Evolutionary conservation across 2,329 filamentous ascomycete genomes (phyloP), one percentile per base, ranked within the genome.

Genomic region (Lachnellula hyalina): DNA sequence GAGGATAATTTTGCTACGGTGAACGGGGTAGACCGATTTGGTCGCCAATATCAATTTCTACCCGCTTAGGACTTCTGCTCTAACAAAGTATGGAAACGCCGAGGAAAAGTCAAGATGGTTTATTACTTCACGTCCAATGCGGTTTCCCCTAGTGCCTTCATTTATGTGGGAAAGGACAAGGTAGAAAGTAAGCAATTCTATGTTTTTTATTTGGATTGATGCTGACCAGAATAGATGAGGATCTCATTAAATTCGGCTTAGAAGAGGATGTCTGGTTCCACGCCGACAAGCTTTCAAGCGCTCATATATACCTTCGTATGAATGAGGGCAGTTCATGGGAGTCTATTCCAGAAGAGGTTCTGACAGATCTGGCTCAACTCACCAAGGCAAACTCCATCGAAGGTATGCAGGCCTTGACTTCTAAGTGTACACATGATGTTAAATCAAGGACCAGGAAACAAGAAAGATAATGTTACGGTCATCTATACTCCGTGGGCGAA

Each of bases 381-480:
- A 99, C 94, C 54, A 99, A 99, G 75, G 94, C 94, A 59, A 99
- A 99, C 75, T 96, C 91, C 55, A 99, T 99, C 65, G 94, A 99
- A 77, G 94, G 89, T 87, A 67, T 58, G 71, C 23, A 36, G 32
- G 47, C 28, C 8, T 35, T 15, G 34, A 47, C 28, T 38, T 47
- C 35, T 19, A 4, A 25, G 35, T 2, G 12, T 21, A 35, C 47
- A 58, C 52, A 41, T 61, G 49, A 55, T 50, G 49, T 51, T 64
- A 17, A 64, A 44, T 40, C 42, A 3, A 23, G 23, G 47, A 15
- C 5, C 5, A 92, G 89, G 94, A 61, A 99, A 99, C 77, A 99
- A 99, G 74, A 97, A 96, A 73, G 93, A 97, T 72, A 97, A 97
- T 73, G 78, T 99, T 66, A 96, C 91, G 15, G 73, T 99, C 68